phyloP scores from a whole-genome alignment of 2,329 filamentous ascomycete genomes.

The Botrytis elliptica region DNA sequence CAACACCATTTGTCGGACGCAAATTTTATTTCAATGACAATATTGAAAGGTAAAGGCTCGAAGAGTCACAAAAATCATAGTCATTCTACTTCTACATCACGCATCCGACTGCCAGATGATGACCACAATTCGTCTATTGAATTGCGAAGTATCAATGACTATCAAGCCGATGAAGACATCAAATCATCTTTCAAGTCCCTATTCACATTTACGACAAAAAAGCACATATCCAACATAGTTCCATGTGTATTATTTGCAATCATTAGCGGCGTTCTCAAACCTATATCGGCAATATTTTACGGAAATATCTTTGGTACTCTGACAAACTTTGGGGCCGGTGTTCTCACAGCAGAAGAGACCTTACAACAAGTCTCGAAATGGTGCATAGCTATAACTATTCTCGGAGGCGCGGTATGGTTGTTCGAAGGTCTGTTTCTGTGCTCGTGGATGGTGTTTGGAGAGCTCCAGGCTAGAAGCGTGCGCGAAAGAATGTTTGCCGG shows the following conservation, averaged over 20 bases:
- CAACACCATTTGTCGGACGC: background rate
- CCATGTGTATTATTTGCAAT: conserved; percentile 57
- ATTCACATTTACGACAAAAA: conserved; percentile 69
- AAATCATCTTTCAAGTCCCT: conserved; percentile 44
- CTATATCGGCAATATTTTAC: conserved; percentile 66
- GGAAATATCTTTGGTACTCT: conserved; percentile 75
- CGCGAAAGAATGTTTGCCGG: conserved; percentile 64
- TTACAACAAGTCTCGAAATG: conserved; percentile 56
- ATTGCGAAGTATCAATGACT: background rate
- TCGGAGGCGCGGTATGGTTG: conserved; percentile 67
- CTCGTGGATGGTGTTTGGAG: conserved; percentile 75
- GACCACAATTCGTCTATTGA: conserved; percentile 9
- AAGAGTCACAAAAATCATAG: conserved; percentile 8
- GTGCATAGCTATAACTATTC: conserved; percentile 59
- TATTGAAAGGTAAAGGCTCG: background rate
- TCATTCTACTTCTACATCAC: background rate
- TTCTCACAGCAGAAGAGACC: conserved; percentile 50
- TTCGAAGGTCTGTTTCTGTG: conserved; percentile 65
- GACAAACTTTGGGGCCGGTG: conserved; percentile 60
- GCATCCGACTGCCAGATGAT: background rate
- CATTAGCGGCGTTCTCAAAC: conserved; percentile 60
- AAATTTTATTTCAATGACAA: conserved; percentile 8
- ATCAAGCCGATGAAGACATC: conserved; percentile 10
- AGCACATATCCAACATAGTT: conserved; percentile 55
- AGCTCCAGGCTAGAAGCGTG: conserved; percentile 69